Evolutionary conservation across 1,139 yeast species (phyloP), one percentile per base, ranked within the genome.

Genomic region (Taiozyma sp.): DNA sequence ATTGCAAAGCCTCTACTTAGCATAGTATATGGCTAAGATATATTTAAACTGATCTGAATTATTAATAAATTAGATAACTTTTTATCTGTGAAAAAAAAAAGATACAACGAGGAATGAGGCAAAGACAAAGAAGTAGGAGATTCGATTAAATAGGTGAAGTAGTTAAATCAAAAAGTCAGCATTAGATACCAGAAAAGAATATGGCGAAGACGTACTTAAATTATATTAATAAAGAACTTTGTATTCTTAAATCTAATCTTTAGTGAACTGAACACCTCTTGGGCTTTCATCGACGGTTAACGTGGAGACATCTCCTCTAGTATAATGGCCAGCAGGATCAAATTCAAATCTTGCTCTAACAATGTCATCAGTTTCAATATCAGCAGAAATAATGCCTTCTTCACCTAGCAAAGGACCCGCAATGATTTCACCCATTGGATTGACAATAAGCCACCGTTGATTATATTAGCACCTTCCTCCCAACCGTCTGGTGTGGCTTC

Each of bases 331-430:
- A 13, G 59, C 61, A 0, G 69, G 68, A 51, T 72, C 76, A 32
- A 71, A 61, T 48, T 72, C 76, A 51, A 62, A 72, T 44, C 74
- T 61, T 5, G 75, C 73, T 55, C 66, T 69, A 16, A 65, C 52
- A 23, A 71, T 62, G 44, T 62, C 62, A 42, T 65, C 67, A 30
- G 64, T 51, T 43, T 72, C 74, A 41, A 72, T 67, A 48, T 70
- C 72, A 2, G 73, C 74, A 8, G 65, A 53, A 24, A 72, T 51
- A 23, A 71, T 53, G 8, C 75, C 76, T 53, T 70, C 74, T 48
- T 65, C 54, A 19, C 73, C 74, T 9, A 62, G 12, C 45, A 71
- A 56, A 4, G 76, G 76, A 9, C 76, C 76, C 4, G 76, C 76
- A 48, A 72, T 58, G 16, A 71, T 63, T 42, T 70, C 74, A 22